These are phyloP conservation scores for Candida montana DNA, from an alignment of 805 yeast genomes.

Conservation along the genomic window DNA sequence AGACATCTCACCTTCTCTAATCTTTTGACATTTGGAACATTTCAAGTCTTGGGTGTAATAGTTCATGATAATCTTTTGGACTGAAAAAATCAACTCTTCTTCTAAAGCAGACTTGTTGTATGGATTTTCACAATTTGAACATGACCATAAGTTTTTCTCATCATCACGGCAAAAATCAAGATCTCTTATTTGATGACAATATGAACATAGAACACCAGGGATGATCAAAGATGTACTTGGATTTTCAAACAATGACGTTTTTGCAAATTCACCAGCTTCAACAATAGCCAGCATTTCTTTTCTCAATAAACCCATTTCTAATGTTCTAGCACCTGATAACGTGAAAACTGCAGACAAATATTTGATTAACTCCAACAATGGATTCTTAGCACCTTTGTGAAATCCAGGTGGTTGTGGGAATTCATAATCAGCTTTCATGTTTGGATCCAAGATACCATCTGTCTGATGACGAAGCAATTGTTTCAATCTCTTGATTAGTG, in stretches of 20 bases:
- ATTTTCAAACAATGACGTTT: constrained; percentile 63
- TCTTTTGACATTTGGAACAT: constrained; percentile 69
- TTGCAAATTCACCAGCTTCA: constrained; percentile 81
- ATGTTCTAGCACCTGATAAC: constrained; percentile 54
- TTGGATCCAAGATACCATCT: constrained; percentile 65
- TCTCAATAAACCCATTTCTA: constrained; percentile 72
- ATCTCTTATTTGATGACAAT: constrained; percentile 70
- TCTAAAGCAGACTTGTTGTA: constrained; percentile 70
- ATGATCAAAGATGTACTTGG: constrained; percentile 70
- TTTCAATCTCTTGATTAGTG: constrained; percentile 60
- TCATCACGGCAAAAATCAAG: constrained; percentile 78
- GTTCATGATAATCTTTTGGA: constrained; percentile 47
- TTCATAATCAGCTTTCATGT: constrained; percentile 55
- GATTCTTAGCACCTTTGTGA: constrained; percentile 51
- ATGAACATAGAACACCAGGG: constrained; percentile 68
- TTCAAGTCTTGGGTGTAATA: constrained; percentile 76
- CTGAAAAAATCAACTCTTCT: constrained; percentile 67
- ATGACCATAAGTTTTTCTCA: constrained; percentile 44
- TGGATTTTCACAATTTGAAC: constrained; percentile 59
- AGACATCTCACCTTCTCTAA: constrained; percentile 65
- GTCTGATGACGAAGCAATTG: constrained; percentile 64
- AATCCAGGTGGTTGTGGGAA: constrained; percentile 81
- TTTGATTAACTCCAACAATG: constrained; percentile 77
- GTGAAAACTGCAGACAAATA: constrained; percentile 65
- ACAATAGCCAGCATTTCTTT: constrained; percentile 67